Conservation (phyloP, 768 basidiomycete species). For the Amyloporia xantha region DNA sequence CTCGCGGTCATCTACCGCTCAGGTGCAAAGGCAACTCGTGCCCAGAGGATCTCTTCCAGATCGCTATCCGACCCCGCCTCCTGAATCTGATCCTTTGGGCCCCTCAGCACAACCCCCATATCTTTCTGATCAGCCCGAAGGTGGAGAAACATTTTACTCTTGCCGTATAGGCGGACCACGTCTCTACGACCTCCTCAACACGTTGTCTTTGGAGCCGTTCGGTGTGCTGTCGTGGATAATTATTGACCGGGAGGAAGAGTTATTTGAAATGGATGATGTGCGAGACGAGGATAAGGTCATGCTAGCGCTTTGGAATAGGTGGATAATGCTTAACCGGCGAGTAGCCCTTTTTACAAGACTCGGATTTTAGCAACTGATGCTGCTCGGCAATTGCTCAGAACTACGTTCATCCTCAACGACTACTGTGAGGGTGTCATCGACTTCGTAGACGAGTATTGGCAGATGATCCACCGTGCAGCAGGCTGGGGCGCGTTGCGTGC, state of each 20-base stretch:
- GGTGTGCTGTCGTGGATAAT: constrained; percentile 67
- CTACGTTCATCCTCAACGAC: constrained; percentile 42
- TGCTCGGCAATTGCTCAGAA: constrained; percentile 27
- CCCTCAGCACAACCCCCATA: constrained; percentile 20
- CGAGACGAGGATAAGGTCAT: constrained; percentile 75
- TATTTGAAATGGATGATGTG: constrained; percentile 66
- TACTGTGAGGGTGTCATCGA: constrained; percentile 44
- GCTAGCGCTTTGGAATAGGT: constrained; percentile 69
- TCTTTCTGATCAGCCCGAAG: constrained; percentile 3
- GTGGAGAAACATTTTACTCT: constrained; percentile 28
- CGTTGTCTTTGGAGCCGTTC: constrained; percentile 51
- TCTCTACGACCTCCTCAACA: constrained; percentile 57
- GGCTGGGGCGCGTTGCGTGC: constrained; percentile 59
- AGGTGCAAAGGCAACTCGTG: neutral
- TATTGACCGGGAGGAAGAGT: constrained; percentile 67
- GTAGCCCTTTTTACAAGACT: constrained; percentile 3
- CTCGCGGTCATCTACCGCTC: neutral
- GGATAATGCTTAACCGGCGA: constrained; percentile 61
- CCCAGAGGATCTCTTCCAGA: constrained; percentile 10
- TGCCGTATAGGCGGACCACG: constrained; percentile 62
- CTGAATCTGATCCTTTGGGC: constrained; percentile 13
- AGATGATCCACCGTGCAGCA: constrained; percentile 61
- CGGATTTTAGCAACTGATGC: neutral
- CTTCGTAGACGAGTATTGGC: constrained; percentile 59
- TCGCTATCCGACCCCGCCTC: constrained; percentile 17